Evolutionary conservation across 2,329 filamentous ascomycete genomes (phyloP).

Genomic region (Nannizziopsis arthrosporioides): DNA sequence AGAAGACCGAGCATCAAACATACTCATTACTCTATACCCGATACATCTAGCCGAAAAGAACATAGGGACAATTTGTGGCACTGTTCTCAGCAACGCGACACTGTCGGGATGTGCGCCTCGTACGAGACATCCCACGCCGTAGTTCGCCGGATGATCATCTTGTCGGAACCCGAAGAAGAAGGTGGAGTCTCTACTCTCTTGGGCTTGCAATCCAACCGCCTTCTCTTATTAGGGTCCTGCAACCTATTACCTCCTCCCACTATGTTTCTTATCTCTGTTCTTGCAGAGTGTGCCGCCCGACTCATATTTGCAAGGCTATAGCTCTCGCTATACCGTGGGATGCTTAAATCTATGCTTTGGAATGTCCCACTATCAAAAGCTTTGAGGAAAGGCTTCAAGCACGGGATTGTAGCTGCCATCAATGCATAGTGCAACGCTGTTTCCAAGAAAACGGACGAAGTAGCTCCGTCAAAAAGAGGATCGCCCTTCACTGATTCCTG

Average conservation of each 20-base stretch:
- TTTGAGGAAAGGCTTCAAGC: conserved; percentile 16
- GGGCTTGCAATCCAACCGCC: no score
- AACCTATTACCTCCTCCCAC: no score
- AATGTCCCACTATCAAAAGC: conserved; percentile 16
- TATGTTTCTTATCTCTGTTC: not conserved
- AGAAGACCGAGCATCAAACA: no score
- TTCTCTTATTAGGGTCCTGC: no score
- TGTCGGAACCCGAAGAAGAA: conserved; percentile 12
- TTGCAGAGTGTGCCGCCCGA: conserved; percentile 1
- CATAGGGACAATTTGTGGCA: no score
- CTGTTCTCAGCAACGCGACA: no score
- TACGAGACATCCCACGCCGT: conserved; percentile 15
- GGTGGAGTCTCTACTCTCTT: not conserved
- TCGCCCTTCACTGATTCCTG: conserved; percentile 9
- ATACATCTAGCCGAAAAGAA: no score
- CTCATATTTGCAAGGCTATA: conserved; percentile 12
- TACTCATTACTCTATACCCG: no score
- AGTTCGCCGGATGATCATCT: conserved; percentile 14
- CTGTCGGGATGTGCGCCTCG: not conserved
- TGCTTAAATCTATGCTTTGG: conserved; percentile 6
- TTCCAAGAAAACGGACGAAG: conserved; percentile 14
- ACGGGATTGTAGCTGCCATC: conserved; percentile 16
- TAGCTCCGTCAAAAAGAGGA: conserved; percentile 13
- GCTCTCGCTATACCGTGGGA: conserved; percentile 3
- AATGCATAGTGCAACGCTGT: conserved; percentile 13